These are phyloP conservation scores for Aphanocladium album DNA, from an alignment of 2,329 filamentous ascomycete genomes.

Conservation along the genomic window DNA sequence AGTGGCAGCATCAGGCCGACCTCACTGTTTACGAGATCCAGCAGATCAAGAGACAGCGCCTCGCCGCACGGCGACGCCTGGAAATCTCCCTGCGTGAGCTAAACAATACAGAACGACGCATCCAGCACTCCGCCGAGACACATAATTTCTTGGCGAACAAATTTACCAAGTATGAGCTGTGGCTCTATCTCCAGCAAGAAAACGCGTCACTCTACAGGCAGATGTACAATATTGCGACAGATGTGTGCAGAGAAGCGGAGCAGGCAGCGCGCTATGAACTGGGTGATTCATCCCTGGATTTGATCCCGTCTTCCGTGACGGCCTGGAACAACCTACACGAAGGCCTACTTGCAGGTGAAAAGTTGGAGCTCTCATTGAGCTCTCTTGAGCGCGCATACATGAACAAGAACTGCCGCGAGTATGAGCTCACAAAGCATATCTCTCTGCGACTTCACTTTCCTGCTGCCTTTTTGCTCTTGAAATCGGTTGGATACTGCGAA, in stretches of 20 bases:
- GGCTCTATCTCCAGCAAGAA: slow-evolving; percentile 9
- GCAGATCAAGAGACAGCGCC: slow-evolving; percentile 13
- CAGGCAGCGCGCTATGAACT: slow-evolving; percentile 9
- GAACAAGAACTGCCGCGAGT: slow-evolving; percentile 12
- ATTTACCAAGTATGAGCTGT: slow-evolving; percentile 11
- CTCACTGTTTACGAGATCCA: slow-evolving; percentile 13
- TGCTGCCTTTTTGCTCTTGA: slow-evolving; percentile 10
- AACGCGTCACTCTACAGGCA: slow-evolving; percentile 7
- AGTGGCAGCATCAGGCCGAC: slow-evolving; percentile 12
- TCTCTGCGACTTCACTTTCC: slow-evolving; percentile 13
- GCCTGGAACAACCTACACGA: slow-evolving; percentile 13
- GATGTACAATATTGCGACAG: background rate
- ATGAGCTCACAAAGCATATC: slow-evolving; percentile 13
- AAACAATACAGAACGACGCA: slow-evolving; percentile 9
- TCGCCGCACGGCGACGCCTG: slow-evolving; percentile 6
- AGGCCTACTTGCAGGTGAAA: slow-evolving; percentile 12
- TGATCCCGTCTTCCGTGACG: background rate
- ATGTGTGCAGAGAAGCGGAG: slow-evolving; percentile 7
- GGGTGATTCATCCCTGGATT: background rate
- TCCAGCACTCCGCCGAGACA: slow-evolving; percentile 9
- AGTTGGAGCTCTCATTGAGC: slow-evolving; percentile 7
- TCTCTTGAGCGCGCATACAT: slow-evolving; percentile 12
- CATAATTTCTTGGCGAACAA: slow-evolving; percentile 11
- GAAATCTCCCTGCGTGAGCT: slow-evolving; percentile 9
- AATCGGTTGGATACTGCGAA: slow-evolving; percentile 2